Percentiles rank a stretch among this genome's conserved stretches.
Conservation (phyloP, 2,329 filamentous ascomycete genomes). For the Penicillium brevicompactum region DNA sequence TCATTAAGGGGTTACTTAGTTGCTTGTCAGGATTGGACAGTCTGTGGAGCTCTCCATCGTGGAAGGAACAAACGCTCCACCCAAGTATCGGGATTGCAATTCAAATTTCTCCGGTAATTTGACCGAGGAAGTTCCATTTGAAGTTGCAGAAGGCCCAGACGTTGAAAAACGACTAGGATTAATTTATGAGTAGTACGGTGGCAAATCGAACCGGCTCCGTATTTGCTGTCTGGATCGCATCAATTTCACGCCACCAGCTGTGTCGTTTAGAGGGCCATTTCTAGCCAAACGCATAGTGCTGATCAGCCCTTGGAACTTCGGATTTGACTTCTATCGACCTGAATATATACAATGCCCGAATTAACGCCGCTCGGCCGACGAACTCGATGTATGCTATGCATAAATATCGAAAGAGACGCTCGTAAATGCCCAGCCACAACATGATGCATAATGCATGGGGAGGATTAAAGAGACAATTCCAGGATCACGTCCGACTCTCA, state of each 20-base stretch:
- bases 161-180: background rate
- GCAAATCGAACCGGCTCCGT: background rate
- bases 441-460: background rate
- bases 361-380: background rate
- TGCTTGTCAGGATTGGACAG: background rate
- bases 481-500: too few relatives aligned
- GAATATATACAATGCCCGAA: background rate
- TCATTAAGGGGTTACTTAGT: background rate
- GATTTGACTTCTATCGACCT: background rate
- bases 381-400: background rate
- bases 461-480: too few relatives aligned
- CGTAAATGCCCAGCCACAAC: background rate
- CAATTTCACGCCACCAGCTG: background rate
- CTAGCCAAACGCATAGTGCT: background rate
- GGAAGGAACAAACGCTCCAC: constrained; percentile 1
- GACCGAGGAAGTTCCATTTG: background rate
- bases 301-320: background rate
- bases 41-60: background rate
- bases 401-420: background rate
- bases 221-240: background rate
- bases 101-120: background rate
- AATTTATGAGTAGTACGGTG: background rate
- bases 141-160: background rate
- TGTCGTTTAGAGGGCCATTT: background rate
- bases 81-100: background rate